Evolutionary conservation across 2,329 filamentous ascomycete species (phyloP).

Genomic region (Cyphellophora europaea): DNA sequence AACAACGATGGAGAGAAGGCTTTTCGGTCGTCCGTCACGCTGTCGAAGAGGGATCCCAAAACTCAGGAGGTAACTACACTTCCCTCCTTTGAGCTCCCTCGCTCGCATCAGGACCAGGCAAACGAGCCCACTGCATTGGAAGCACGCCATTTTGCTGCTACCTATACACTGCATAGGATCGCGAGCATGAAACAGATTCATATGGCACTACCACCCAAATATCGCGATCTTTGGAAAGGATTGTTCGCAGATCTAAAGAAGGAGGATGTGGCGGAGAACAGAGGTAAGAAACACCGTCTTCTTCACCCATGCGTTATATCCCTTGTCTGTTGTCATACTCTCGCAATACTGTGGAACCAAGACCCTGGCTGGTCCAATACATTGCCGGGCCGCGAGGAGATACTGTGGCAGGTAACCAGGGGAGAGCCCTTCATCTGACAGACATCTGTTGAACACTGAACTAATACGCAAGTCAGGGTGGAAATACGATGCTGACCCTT

Average conservation of each 20-base stretch:
- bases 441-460: too few relatives aligned
- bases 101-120: constrained; percentile 65
- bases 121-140: constrained; percentile 73
- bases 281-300: too few relatives aligned
- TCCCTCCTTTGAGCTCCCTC: constrained; percentile 73
- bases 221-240: constrained; percentile 81
- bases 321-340: too few relatives aligned
- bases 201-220: constrained; percentile 84
- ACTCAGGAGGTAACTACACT: constrained; percentile 67
- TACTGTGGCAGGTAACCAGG: too few relatives aligned
- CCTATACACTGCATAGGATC: constrained; percentile 82
- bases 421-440: too few relatives aligned
- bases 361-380: too few relatives aligned
- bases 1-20: constrained; percentile 42
- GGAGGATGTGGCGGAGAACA: constrained; percentile 65
- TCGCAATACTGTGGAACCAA: too few relatives aligned
- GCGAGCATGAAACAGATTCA: constrained; percentile 95
- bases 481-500: constrained; percentile 95
- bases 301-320: too few relatives aligned
- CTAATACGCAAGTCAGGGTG: too few relatives aligned
- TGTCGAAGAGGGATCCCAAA: constrained; percentile 66
- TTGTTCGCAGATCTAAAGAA: constrained; percentile 76
- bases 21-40: constrained; percentile 70
- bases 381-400: too few relatives aligned
- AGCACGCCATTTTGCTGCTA: constrained; percentile 85